phyloP scores from a whole-genome alignment of 345 rosid genomes.

The Salix udensis region DNA sequence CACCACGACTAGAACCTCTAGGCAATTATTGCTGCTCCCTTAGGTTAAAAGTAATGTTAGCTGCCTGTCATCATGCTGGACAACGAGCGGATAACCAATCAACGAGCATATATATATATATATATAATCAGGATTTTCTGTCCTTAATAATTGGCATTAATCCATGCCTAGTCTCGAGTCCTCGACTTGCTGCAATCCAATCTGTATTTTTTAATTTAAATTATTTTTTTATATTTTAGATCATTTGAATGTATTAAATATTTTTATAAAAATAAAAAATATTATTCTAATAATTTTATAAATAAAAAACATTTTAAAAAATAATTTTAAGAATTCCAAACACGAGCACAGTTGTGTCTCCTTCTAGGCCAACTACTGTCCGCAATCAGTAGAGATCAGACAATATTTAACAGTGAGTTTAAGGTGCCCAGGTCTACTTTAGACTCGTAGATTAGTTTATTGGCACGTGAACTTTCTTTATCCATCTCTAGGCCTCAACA shows the following conservation, averaged over 20 bases:
- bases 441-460: neutral
- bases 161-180: neutral
- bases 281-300: too few species aligned
- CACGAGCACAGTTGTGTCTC: neutral
- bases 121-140: neutral
- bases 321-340: too few species aligned
- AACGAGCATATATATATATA: neutral
- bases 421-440: neutral
- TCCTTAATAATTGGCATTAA: neutral
- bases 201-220: neutral
- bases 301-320: too few species aligned
- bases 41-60: constrained; percentile 30
- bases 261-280: too few species aligned
- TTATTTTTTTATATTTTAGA: too few species aligned
- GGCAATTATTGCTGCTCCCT: constrained; percentile 31
- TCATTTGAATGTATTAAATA: too few species aligned
- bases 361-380: neutral
- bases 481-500: neutral
- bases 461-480: neutral
- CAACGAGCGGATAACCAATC: neutral
- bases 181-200: neutral
- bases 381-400: neutral
- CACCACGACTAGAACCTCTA: neutral
- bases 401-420: neutral
- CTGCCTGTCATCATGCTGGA: constrained; percentile 16